A percentile compares a stretch with the other conserved stretches of the same genome.
phyloP scores from a whole-genome alignment of 2,329 filamentous ascomycete genomes.

The Stachybotrys elegans region DNA sequence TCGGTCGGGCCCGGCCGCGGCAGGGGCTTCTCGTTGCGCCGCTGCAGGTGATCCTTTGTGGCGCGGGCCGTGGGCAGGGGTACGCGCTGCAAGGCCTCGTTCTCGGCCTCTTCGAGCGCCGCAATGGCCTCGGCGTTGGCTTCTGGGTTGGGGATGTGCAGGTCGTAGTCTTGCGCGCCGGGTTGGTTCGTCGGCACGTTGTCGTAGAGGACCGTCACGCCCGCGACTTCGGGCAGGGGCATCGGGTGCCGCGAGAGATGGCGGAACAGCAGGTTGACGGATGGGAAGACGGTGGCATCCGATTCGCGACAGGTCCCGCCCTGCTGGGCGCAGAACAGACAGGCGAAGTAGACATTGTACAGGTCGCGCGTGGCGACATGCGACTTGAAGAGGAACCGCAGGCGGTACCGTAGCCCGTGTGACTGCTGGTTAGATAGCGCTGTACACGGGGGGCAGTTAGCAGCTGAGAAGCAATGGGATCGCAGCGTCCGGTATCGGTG shows the following conservation, averaged over 20 bases:
- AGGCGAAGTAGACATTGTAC: slow-evolving; percentile 30
- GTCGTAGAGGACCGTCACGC: slow-evolving; percentile 32
- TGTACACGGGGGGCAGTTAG: too few relatives aligned
- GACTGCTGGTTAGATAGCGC: slow-evolving; percentile 27
- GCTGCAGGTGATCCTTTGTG: slow-evolving; percentile 26
- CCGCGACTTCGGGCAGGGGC: slow-evolving; percentile 30
- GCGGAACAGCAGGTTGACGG: slow-evolving; percentile 28
- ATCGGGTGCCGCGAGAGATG: slow-evolving; percentile 35
- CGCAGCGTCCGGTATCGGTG: too few relatives aligned
- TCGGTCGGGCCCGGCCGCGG: slow-evolving; percentile 20
- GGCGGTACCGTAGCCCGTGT: slow-evolving; percentile 30
- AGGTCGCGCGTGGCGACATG: slow-evolving; percentile 27
- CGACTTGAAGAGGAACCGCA: slow-evolving; percentile 37
- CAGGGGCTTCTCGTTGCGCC: slow-evolving; percentile 26
- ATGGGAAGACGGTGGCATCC: slow-evolving; percentile 36
- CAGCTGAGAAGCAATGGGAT: too few relatives aligned
- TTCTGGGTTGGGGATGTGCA: slow-evolving; percentile 28
- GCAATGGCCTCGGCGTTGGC: slow-evolving; percentile 12
- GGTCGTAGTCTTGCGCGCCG: slow-evolving; percentile 26
- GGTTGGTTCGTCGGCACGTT: slow-evolving; percentile 13
- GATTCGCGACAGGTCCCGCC: slow-evolving; percentile 31
- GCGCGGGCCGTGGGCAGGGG: slow-evolving; percentile 29
- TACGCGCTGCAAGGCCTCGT: slow-evolving; percentile 21
- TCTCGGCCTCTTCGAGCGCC: slow-evolving; percentile 8
- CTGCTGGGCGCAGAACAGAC: slow-evolving; percentile 17